Percentiles rank a stretch among this genome's conserved stretches.
phyloP scores from a whole-genome alignment of 2,329 filamentous ascomycete genomes.

The Didymella sp. region DNA sequence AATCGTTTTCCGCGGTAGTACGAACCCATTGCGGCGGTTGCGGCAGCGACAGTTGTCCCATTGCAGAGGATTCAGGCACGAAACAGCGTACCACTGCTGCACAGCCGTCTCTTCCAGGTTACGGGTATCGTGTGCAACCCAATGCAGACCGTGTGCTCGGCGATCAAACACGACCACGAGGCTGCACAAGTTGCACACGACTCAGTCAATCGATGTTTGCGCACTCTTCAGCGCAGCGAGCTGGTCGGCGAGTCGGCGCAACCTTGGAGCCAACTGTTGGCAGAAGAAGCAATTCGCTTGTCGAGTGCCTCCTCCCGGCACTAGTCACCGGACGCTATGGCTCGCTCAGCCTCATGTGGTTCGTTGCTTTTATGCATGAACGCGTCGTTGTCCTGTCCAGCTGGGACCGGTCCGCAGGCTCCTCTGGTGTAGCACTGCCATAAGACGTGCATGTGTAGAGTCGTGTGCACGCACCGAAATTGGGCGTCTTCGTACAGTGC shows the following conservation, averaged over 20 bases:
- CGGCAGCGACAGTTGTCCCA: slow-evolving; percentile 23
- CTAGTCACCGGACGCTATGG: slow-evolving; percentile 15
- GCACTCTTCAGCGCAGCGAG: slow-evolving; percentile 3
- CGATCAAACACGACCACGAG: slow-evolving; percentile 31
- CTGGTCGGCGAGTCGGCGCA: slow-evolving; percentile 15
- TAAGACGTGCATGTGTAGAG: slow-evolving; percentile 11
- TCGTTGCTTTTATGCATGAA: slow-evolving; percentile 30
- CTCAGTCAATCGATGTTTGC: slow-evolving; percentile 5
- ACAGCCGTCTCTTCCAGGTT: slow-evolving; percentile 21
- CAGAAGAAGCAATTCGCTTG: slow-evolving; percentile 20
- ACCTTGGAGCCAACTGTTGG: background rate
- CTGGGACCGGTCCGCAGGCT: slow-evolving; percentile 17
- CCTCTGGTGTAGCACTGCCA: slow-evolving; percentile 20
- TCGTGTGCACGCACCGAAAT: slow-evolving; percentile 16
- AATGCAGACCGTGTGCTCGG: slow-evolving; percentile 29
- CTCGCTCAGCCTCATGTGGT: slow-evolving; percentile 18
- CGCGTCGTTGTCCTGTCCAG: slow-evolving; percentile 22
- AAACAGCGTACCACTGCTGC: slow-evolving; percentile 21
- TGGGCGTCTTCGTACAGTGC: slow-evolving; percentile 2
- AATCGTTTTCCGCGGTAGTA: slow-evolving; percentile 22
- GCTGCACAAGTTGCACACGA: slow-evolving; percentile 24
- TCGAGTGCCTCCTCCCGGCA: slow-evolving; percentile 10
- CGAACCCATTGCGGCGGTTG: slow-evolving; percentile 25
- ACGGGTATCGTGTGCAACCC: slow-evolving; percentile 18
- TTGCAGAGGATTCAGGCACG: slow-evolving; percentile 18